These are phyloP conservation scores for Calonectria honghensis DNA, from an alignment of 2,329 filamentous ascomycete species.

Conservation along the genomic window DNA sequence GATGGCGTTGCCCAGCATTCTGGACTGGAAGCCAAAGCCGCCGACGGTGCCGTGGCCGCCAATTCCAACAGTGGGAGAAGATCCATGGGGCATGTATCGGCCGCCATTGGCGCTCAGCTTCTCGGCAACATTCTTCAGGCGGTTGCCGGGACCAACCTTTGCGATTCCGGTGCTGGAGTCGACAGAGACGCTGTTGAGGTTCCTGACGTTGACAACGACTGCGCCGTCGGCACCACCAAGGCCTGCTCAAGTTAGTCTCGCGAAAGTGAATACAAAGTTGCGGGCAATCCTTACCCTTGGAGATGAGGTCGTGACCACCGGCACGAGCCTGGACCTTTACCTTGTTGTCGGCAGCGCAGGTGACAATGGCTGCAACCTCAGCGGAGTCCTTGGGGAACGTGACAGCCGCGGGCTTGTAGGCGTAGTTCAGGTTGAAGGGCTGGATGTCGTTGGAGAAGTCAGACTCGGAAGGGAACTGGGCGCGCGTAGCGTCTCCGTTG, in stretches of 20 bases:
- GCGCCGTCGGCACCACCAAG: slow-evolving; percentile 12
- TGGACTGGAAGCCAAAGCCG: slow-evolving; percentile 23
- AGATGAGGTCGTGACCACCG: slow-evolving; percentile 13
- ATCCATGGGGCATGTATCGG: slow-evolving; percentile 37
- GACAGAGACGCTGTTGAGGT: slow-evolving; percentile 10
- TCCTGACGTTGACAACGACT: slow-evolving; percentile 9
- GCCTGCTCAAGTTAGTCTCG: background rate
- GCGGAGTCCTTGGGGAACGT: background rate
- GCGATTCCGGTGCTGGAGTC: slow-evolving; percentile 22
- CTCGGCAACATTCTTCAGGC: background rate
- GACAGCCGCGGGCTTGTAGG: slow-evolving; percentile 13
- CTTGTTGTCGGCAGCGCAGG: slow-evolving; percentile 11
- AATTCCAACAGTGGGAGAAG: slow-evolving; percentile 33
- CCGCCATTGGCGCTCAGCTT: slow-evolving; percentile 10
- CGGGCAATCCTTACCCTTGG: background rate
- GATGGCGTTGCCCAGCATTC: slow-evolving; percentile 24
- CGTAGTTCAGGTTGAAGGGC: slow-evolving; percentile 12
- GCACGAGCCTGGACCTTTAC: slow-evolving; percentile 14
- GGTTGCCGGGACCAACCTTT: slow-evolving; percentile 14
- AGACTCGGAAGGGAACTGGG: slow-evolving; percentile 8
- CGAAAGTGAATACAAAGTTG: too few species aligned
- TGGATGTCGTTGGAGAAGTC: background rate
- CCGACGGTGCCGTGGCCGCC: slow-evolving; percentile 35
- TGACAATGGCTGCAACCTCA: slow-evolving; percentile 13
- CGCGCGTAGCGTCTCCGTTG: background rate